Evolutionary conservation across 306 rosid genomes (phyloP), one percentile per base, ranked within the genome.

Genomic region (Glycine soja): DNA sequence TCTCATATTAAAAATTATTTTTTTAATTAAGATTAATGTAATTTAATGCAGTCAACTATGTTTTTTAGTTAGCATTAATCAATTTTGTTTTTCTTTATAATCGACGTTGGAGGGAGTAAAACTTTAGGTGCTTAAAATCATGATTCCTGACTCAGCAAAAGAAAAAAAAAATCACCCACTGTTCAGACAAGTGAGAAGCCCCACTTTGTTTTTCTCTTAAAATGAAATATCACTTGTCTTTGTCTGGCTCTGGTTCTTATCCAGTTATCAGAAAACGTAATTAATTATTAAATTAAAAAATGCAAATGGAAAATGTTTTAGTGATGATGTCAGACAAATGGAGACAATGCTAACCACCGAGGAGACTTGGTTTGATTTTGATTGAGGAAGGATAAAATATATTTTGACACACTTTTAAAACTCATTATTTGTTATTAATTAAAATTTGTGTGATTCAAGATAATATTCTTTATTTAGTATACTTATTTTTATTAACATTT

Each of bases 141-240:
- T 12, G 65, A 73, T 53, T 9, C 40, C 6, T 81, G 80, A 56
- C 76, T 81, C 76, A 57, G 71, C 64, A 32, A 46, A 66, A 66
- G 51, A 19, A 75, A 57, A 75, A 24, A 62, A 43, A 69, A 30
- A 72, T 10, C 5, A 52, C 72, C 78, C 63, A n/a, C 50, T 14
- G 3, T 3, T 53, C 12, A 5, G 53, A 40, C 12, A 42, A 0
- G 43, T 74, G 24, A 11, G 68, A 58, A 11, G 3, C 45, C n/a
- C 56, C 19, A 34, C 38, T 64, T n/a, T 32, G 2, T 14, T 76
- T 62, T 30, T 63, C 6, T 48, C 46, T 16, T 11, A 48, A 76
- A 48, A 72, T 43, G 53, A 19, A 42, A 65, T 38, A 47, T 76
- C 30, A 76, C 59, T 82, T 47, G 43, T 59, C 63, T 34, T 82